Base-by-base conservation (phyloP, 2,329 filamentous ascomycete species). In the Apiospora rasikravindrae region DNA sequence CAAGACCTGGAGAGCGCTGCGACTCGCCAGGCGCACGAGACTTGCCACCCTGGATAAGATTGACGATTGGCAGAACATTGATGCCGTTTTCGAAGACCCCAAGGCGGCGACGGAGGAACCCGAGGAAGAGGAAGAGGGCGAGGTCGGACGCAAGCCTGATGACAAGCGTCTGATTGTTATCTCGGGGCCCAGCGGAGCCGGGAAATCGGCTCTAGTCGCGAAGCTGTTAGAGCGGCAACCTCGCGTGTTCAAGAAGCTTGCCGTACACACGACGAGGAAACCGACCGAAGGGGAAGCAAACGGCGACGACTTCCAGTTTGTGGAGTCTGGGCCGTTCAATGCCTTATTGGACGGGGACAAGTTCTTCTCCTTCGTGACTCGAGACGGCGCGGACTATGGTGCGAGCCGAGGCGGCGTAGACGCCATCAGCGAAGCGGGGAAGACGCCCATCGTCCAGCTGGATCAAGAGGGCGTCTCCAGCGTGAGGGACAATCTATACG, bases 1-100 rank as follows among this genome's bases (percentile, higher is more conserved):
- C 84, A 96, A 97, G 81, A 93, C 91, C 71, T 99, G 96, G 96
- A 90, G 95, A 76, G 94, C 94, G 6, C 85, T 99, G 74, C 91
- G 96, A 70, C 89, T 97, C 75, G 93, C 94, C 13, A 91, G 93
- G 71, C 90, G 90, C 75, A 90, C 87, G 71, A 93, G 92, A 77
- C 88, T 98, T 75, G 88, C 90, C 64, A 85, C 91, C 26, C 96
- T 98, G 81, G 95, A 98, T 81, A 94, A 93, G 81, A 93, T 98
- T 67, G 95, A 98, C 71, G 92, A 95, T 75, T 91, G 93, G 53
- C 93, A 93, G 79, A 93, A 94, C 73, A 87, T 92, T 44, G 86
- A 87, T 70, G 78, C 84, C 45, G 84, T 92, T 16, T 92, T 91
- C 73, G 82, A 88, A 70, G 86, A 89, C 29, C 77, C 77, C 44